A percentile compares a stretch with the other conserved stretches of the same genome.
phyloP scores from a whole-genome alignment of 2,329 filamentous ascomycete genomes.

The Aspergillus persii region DNA sequence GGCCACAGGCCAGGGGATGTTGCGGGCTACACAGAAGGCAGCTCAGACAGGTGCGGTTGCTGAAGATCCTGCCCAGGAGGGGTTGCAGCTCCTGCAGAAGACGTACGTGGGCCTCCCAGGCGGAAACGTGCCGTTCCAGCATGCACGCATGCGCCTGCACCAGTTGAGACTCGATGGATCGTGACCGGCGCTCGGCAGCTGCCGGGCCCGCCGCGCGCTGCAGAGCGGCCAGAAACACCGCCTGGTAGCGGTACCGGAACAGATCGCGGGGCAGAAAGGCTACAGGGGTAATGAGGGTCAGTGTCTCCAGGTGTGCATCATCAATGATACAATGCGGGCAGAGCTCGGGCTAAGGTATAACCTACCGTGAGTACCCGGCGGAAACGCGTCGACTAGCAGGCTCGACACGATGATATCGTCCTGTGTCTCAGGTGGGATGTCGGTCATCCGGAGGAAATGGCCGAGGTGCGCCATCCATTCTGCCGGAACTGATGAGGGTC shows the following conservation, averaged over 20 bases:
- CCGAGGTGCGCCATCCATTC: not conserved
- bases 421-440: not conserved
- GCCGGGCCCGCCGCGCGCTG: not conserved
- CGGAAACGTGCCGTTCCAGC: not conserved
- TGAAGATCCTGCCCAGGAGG: not conserved
- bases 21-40: conserved; percentile 3
- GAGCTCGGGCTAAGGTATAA: not conserved
- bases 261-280: conserved; percentile 1
- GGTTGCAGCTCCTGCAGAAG: not conserved
- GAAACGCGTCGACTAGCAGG: conserved; percentile 1
- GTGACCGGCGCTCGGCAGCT: not conserved
- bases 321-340: not conserved
- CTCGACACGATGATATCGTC: conserved; percentile 2
- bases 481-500: not conserved
- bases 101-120: not conserved
- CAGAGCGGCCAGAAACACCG: conserved; percentile 1
- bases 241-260: conserved; percentile 3
- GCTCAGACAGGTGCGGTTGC: conserved; percentile 2
- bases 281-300: not conserved
- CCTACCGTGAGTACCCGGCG: conserved; percentile 1
- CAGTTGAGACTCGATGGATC: conserved; percentile 1
- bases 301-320: not conserved
- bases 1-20: conserved; percentile 2
- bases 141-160: not conserved
- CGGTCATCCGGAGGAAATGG: not conserved